A percentile compares a stretch with the other conserved stretches of the same genome.
Evolutionary conservation across 2,329 filamentous ascomycete genomes (phyloP).

Genomic region (Xylariaceae sp.): DNA sequence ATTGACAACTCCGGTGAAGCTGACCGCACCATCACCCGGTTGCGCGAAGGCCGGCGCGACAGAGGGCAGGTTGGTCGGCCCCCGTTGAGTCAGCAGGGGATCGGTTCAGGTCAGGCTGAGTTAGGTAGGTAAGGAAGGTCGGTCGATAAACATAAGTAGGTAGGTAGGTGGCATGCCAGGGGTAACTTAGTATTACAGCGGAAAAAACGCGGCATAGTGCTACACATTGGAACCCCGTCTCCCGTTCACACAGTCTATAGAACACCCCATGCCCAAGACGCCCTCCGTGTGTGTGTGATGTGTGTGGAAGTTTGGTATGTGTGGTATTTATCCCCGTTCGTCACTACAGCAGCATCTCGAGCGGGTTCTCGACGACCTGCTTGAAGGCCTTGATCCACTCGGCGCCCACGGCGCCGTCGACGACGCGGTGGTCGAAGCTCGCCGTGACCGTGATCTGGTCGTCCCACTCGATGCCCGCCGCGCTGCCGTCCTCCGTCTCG

Average conservation of each 20-base stretch:
- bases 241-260: slow-evolving; percentile 23
- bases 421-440: slow-evolving; percentile 98
- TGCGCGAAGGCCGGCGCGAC: too few species aligned
- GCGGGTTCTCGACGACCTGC: slow-evolving; percentile 94
- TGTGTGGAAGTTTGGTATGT: slow-evolving; percentile 3
- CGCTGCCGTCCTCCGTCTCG: slow-evolving; percentile 78
- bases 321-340: too few species aligned
- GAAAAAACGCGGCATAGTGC: slow-evolving; percentile 18
- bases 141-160: too few species aligned
- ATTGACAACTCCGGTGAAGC: too few species aligned
- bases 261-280: slow-evolving; percentile 23
- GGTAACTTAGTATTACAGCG: too few species aligned
- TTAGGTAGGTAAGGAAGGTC: too few species aligned
- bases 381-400: slow-evolving; percentile 97
- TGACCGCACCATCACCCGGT: too few species aligned
- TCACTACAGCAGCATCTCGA: slow-evolving; percentile 80
- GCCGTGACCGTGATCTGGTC: slow-evolving; percentile 93
- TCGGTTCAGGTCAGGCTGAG: too few species aligned
- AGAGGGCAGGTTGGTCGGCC: too few species aligned
- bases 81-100: too few species aligned
- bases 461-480: slow-evolving; percentile 92
- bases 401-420: slow-evolving; percentile 90
- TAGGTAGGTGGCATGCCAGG: too few species aligned
- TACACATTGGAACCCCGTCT: slow-evolving; percentile 21
- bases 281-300: slow-evolving; percentile 14